Conservation (phyloP, 441 rosid species). For the Corymbia calophylla region DNA sequence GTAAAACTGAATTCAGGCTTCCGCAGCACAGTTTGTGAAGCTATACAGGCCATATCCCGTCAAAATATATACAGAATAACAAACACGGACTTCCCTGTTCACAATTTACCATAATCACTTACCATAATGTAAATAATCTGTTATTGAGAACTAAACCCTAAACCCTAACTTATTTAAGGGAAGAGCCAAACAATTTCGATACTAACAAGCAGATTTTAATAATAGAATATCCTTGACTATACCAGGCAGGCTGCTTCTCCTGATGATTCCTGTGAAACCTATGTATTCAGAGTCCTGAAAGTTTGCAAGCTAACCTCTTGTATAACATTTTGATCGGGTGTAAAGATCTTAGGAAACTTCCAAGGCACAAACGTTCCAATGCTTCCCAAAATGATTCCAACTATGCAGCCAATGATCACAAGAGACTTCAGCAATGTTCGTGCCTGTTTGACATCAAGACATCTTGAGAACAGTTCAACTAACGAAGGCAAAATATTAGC, state of each 20-base stretch:
- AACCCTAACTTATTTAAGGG: background rate
- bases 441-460: slow-evolving; percentile 40
- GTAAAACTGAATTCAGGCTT: background rate
- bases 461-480: background rate
- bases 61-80: background rate
- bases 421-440: slow-evolving; percentile 74
- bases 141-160: background rate
- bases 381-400: slow-evolving; percentile 19
- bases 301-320: slow-evolving; percentile 15
- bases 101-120: background rate
- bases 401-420: slow-evolving; percentile 14
- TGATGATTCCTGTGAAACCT: background rate
- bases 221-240: background rate
- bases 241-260: background rate
- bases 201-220: background rate
- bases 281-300: background rate
- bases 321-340: slow-evolving; percentile 19
- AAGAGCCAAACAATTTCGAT: background rate
- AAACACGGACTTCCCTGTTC: background rate
- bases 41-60: background rate
- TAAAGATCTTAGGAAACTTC: slow-evolving; percentile 24
- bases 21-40: background rate
- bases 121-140: background rate
- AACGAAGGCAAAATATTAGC: background rate
- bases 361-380: slow-evolving; percentile 26